Evolutionary conservation across 139 green algal species (phyloP).

Genomic region (Coelastrella sp.): DNA sequence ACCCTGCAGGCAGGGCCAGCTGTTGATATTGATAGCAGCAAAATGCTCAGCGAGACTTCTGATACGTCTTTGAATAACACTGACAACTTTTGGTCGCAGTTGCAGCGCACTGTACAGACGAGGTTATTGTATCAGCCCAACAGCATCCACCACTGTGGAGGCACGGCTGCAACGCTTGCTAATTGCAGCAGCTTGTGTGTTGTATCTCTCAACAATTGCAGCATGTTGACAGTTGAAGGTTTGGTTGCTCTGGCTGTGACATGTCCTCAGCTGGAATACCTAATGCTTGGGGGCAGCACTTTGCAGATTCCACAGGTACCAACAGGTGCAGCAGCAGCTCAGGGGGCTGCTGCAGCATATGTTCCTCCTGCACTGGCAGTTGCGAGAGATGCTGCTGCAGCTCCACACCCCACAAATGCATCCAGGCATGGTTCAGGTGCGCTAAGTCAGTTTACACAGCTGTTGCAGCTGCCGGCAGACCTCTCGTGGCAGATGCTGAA

Average conservation of each 20-base stretch:
- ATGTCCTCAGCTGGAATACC: constrained; percentile 66
- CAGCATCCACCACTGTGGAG: neutral
- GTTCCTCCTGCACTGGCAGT: neutral
- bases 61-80: neutral
- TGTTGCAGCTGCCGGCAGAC: constrained; percentile 45
- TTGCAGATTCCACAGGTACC: too few relatives aligned
- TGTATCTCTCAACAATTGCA: constrained; percentile 74
- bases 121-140: neutral
- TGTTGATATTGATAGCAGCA: too few relatives aligned
- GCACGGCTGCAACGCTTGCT: neutral
- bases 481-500: constrained; percentile 32
- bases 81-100: neutral
- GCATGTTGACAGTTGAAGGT: constrained; percentile 32
- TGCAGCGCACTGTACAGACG: neutral
- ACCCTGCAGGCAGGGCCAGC: neutral
- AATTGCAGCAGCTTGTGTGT: constrained; percentile 48
- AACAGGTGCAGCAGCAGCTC: constrained; percentile 6
- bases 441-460: neutral
- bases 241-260: constrained; percentile 53
- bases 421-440: too few relatives aligned
- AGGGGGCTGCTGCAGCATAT: neutral
- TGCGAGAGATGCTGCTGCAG: neutral
- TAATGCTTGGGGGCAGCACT: constrained; percentile 70
- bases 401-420: too few relatives aligned
- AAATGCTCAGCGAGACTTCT: too few relatives aligned